Base-by-base conservation (phyloP, 305 asterid genomes). In the Solanum hybrid region DNA sequence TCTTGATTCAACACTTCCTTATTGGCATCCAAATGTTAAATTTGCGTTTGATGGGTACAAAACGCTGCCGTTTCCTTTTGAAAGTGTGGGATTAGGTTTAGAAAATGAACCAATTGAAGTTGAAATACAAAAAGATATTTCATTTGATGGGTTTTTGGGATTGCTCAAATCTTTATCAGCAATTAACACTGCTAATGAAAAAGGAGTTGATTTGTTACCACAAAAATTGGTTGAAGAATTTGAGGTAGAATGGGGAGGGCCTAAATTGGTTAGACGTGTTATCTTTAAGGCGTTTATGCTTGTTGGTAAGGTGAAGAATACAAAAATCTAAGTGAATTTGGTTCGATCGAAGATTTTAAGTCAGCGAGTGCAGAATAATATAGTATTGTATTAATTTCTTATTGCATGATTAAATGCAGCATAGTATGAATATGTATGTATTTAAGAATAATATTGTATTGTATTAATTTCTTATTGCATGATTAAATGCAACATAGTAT, bases 131-230 rank as follows among this genome's bases (percentile, higher is more conserved):
- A 91, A 89, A 84, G 74, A 91, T 33, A 20, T 92, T 29, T 89
- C 92, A 67, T 89, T 92, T 61, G 92, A 91, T 33, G 93, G 93
- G 9, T 90, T 89, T 73, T 82, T 92, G 79, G 84, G 90, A 11
- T 29, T 84, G 74, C 3, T 90, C 42, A 91, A 89, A 87, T 92
- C 93, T 6, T 89, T 86, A 86, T 91, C 94, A 29, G 90, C 90
- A 14, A 76, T 87, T 36, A 22, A 12, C 37, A 89, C 87, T 34
- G 91, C 90, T 26, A 90, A 89, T 88, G 94, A 90, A 67, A 34
- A 87, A 36, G 93, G 92, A 13, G 89, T 91, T 83, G 92, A 91
- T 90, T 90, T 92, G 92, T 46, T 90, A 76, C 64, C 91, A 28
- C 67, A 77, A 76, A 89, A 16, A 26, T 76, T 87, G 71, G 82